Evolutionary conservation across 2,329 filamentous ascomycete species (phyloP).

Genomic region (Tolypocladium paradoxum): DNA sequence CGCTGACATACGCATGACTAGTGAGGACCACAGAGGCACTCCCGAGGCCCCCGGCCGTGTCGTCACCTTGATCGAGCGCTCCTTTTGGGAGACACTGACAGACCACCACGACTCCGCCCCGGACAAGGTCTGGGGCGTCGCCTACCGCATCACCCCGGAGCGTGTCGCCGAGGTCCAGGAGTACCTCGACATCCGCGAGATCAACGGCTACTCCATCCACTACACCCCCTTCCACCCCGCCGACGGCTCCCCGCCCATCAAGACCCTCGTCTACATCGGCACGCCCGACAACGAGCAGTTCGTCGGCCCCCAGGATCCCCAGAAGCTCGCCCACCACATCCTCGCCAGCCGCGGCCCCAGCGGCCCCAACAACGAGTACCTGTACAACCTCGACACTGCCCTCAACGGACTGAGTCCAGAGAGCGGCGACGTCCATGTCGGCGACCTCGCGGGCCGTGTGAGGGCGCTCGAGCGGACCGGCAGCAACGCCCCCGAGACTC

Average conservation of each 20-base stretch:
- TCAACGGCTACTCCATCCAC: constrained; percentile 94
- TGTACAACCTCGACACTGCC: constrained; percentile 68
- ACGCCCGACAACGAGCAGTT: constrained; percentile 91
- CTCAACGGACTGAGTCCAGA: constrained; percentile 62
- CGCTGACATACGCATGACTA: constrained; percentile 23
- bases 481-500: constrained; percentile 4
- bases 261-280: constrained; percentile 80
- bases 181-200: constrained; percentile 93
- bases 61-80: constrained; percentile 78
- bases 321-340: constrained; percentile 72
- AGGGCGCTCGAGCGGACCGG: constrained; percentile 38
- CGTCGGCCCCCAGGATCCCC: constrained; percentile 69
- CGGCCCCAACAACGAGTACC: constrained; percentile 82
- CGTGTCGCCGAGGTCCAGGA: constrained; percentile 71
- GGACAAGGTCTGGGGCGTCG: constrained; percentile 77
- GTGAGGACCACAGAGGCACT: constrained; percentile 90
- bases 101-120: constrained; percentile 52
- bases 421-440: constrained; percentile 75
- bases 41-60: constrained; percentile 80
- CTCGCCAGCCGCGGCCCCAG: constrained; percentile 67
- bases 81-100: constrained; percentile 71
- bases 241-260: constrained; percentile 29
- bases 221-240: constrained; percentile 68
- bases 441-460: constrained; percentile 66
- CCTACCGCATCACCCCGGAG: constrained; percentile 68